Percentiles rank a stretch among this genome's conserved stretches.
Conservation (phyloP, 495 filamentous ascomycete genomes). For the Neurospora sp. region DNA sequence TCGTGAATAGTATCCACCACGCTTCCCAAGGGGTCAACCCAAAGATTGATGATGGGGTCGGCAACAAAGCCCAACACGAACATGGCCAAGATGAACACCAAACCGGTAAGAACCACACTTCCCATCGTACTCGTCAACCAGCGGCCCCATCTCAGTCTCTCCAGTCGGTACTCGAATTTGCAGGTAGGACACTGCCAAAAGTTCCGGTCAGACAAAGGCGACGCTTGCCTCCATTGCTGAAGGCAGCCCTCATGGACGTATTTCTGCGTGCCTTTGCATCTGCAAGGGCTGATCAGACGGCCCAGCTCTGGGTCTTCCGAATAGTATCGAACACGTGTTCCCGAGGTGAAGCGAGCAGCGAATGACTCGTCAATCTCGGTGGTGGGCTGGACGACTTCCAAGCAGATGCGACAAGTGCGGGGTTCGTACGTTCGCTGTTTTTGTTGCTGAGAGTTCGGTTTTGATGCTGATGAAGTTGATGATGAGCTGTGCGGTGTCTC, state of each 20-base stretch:
- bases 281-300: conserved; percentile 81
- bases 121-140: conserved; percentile 59
- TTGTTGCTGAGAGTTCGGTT: conserved; percentile 3
- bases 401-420: conserved; percentile 83
- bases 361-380: conserved; percentile 53
- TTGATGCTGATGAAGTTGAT: not conserved
- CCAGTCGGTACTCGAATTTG: conserved; percentile 70
- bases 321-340: conserved; percentile 59
- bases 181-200: conserved; percentile 89
- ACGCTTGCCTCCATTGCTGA: conserved; percentile 69
- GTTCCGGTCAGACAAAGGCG: conserved; percentile 56
- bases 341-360: conserved; percentile 48
- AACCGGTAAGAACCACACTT: conserved; percentile 55
- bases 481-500: not conserved
- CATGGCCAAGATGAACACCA: conserved; percentile 57
- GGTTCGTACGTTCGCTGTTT: conserved; percentile 47
- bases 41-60: conserved; percentile 85
- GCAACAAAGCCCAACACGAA: conserved; percentile 83
- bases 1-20: conserved; percentile 29
- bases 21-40: conserved; percentile 58
- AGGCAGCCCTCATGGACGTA: conserved; percentile 96
- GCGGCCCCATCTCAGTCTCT: conserved; percentile 63
- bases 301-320: conserved; percentile 66
- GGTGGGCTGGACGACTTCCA: conserved; percentile 74
- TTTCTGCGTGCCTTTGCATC: conserved; percentile 82